phyloP scores from a whole-genome alignment of 768 basidiomycete genomes.

The Boletus edulis region DNA sequence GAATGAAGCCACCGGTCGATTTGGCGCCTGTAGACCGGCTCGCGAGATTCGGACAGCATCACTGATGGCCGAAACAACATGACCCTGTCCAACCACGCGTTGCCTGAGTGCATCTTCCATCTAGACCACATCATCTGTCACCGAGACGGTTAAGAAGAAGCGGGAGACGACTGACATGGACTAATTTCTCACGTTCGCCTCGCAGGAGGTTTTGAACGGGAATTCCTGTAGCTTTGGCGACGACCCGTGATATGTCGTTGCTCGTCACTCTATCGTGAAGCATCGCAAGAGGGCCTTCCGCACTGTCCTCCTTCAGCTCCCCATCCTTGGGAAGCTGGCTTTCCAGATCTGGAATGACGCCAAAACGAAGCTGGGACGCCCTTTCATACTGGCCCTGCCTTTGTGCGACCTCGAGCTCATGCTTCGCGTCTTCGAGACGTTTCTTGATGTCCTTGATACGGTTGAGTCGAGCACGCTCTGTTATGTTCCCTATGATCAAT shows the following conservation, averaged over 20 bases:
- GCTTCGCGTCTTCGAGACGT: constrained; percentile 77
- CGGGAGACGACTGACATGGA: constrained; percentile 57
- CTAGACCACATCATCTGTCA: constrained; percentile 34
- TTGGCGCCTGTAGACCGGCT: constrained; percentile 85
- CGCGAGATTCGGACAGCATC: constrained; percentile 93
- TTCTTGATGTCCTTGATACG: constrained; percentile 71
- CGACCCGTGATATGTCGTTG: constrained; percentile 86
- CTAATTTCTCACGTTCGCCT: constrained; percentile 86
- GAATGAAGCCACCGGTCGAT: constrained; percentile 90
- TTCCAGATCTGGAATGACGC: constrained; percentile 81
- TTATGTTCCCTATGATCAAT: not conserved
- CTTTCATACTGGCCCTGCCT: constrained; percentile 84
- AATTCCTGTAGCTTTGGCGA: constrained; percentile 87
- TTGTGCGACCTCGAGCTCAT: constrained; percentile 85
- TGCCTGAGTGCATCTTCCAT: constrained; percentile 81
- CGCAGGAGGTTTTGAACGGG: constrained; percentile 86
- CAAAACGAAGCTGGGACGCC: constrained; percentile 80
- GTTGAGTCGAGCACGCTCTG: constrained; percentile 68
- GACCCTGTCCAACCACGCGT: constrained; percentile 88
- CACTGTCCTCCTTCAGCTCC: constrained; percentile 43
- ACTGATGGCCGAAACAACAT: constrained; percentile 80
- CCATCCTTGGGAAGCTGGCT: constrained; percentile 59
- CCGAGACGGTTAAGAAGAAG: not conserved
- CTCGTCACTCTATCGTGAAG: constrained; percentile 85
- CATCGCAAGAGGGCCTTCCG: constrained; percentile 51